Conservation (phyloP, 495 filamentous ascomycete species). For the Cryomyces antarcticus region DNA sequence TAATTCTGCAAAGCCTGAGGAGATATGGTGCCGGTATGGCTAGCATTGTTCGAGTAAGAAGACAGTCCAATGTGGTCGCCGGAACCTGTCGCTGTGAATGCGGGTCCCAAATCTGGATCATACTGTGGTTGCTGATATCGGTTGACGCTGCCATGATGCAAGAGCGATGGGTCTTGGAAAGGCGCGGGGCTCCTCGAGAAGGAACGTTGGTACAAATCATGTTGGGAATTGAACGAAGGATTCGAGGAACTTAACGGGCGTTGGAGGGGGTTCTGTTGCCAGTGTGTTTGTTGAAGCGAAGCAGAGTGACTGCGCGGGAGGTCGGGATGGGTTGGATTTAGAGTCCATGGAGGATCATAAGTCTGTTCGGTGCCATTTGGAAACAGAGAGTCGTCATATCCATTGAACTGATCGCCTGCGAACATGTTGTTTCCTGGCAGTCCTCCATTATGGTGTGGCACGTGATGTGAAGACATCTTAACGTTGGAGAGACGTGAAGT, state of each 20-base stretch:
- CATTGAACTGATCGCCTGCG: slow-evolving; percentile 7
- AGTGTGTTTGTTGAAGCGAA: not conserved
- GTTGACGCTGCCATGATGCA: not conserved
- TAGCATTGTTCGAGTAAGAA: too few relatives aligned
- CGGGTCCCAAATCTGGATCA: not conserved
- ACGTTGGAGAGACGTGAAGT: slow-evolving; percentile 2
- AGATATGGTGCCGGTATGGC: too few relatives aligned
- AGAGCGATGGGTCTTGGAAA: slow-evolving; percentile 7
- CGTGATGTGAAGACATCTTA: not conserved
- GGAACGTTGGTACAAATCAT: slow-evolving; percentile 4
- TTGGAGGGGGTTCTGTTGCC: slow-evolving; percentile 8
- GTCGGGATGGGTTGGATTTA: slow-evolving; percentile 4
- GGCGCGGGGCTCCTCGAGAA: slow-evolving; percentile 10
- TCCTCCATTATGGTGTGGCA: not conserved
- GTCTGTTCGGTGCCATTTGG: slow-evolving; percentile 2
- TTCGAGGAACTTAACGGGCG: not conserved
- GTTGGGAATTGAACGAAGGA: not conserved
- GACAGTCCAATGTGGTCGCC: too few relatives aligned
- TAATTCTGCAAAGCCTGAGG: too few relatives aligned
- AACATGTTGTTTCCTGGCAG: slow-evolving; percentile 2
- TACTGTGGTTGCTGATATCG: not conserved
- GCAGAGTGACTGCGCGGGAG: slow-evolving; percentile 2
- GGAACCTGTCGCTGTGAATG: not conserved
- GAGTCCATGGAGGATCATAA: slow-evolving; percentile 6
- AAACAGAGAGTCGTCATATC: slow-evolving; percentile 4